Percentiles rank a stretch among this genome's conserved stretches.
Conservation (phyloP, 2,329 filamentous ascomycete genomes). For the Colletotrichum sp. region DNA sequence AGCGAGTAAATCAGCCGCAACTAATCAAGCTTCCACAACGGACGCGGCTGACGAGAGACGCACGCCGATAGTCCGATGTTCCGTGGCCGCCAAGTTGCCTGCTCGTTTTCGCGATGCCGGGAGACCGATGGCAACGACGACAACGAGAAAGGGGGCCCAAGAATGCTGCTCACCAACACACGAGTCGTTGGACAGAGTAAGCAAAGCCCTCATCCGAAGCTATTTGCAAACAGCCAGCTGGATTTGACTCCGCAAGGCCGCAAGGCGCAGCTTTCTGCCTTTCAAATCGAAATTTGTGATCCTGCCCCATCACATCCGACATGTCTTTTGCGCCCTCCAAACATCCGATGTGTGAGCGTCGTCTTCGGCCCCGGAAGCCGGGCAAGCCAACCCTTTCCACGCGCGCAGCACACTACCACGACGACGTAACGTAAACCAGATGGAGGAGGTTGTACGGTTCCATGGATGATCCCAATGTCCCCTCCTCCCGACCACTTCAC, state of each 20-base stretch:
- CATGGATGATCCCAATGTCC: constrained; percentile 4
- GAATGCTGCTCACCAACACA: not conserved
- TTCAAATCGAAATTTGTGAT: not conserved
- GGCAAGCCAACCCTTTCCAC: not conserved
- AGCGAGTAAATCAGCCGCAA: not conserved
- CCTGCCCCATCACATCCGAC: not conserved
- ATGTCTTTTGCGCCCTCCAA: not conserved
- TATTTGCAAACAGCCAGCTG: not conserved
- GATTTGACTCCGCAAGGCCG: not conserved
- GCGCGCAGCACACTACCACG: not conserved
- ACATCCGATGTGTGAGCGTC: constrained; percentile 15
- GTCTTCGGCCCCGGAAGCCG: not conserved
- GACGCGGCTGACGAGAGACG: not conserved
- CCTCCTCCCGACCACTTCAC: not conserved
- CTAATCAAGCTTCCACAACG: not conserved
- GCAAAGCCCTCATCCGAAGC: not conserved
- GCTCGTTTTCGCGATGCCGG: not conserved
- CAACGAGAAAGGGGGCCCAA: not conserved
- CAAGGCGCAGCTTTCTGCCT: not conserved
- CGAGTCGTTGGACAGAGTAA: not conserved
- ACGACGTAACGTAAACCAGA: not conserved
- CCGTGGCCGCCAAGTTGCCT: not conserved
- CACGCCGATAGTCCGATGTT: not conserved
- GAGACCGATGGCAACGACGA: not conserved
- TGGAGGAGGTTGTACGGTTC: not conserved